phyloP scores from a whole-genome alignment of 2,329 filamentous ascomycete species.

The Rutstroemia sp. region DNA sequence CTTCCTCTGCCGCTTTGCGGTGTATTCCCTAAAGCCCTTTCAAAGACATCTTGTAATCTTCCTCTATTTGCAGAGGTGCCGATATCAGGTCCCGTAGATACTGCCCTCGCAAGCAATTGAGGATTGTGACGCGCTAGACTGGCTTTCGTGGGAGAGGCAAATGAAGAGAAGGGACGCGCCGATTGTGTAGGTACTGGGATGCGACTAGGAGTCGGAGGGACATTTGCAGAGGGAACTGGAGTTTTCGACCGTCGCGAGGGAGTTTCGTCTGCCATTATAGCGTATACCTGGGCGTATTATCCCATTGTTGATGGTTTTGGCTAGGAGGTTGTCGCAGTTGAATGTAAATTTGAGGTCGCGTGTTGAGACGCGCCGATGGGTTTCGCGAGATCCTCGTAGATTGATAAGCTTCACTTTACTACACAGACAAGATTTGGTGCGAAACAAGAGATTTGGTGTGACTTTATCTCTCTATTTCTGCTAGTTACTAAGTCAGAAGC shows the following conservation, averaged over 20 bases:
- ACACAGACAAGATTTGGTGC: background rate
- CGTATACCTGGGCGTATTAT: background rate
- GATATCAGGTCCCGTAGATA: constrained; percentile 25
- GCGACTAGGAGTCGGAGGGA: constrained; percentile 33
- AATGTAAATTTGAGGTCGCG: background rate
- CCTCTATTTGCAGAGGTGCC: constrained; percentile 26
- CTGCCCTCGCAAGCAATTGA: constrained; percentile 42
- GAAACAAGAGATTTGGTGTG: background rate
- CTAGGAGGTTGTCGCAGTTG: background rate
- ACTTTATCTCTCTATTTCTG: no score
- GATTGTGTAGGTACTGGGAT: constrained; percentile 18
- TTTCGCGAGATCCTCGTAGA: background rate
- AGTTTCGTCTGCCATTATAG: constrained; percentile 5
- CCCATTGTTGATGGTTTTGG: background rate
- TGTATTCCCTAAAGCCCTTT: constrained; percentile 18
- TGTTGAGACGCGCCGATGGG: constrained; percentile 4
- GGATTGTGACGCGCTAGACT: constrained; percentile 56
- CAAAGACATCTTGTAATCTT: constrained; percentile 28
- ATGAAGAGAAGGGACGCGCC: constrained; percentile 40
- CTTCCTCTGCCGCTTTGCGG: constrained; percentile 11
- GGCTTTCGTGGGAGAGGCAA: constrained; percentile 59
- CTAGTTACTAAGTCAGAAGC: no score
- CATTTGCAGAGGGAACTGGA: constrained; percentile 24
- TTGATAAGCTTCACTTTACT: background rate
- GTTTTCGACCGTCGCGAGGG: constrained; percentile 7